These are phyloP conservation scores for Suillus alpinus DNA, from an alignment of 768 basidiomycete species.

Conservation along the genomic window DNA sequence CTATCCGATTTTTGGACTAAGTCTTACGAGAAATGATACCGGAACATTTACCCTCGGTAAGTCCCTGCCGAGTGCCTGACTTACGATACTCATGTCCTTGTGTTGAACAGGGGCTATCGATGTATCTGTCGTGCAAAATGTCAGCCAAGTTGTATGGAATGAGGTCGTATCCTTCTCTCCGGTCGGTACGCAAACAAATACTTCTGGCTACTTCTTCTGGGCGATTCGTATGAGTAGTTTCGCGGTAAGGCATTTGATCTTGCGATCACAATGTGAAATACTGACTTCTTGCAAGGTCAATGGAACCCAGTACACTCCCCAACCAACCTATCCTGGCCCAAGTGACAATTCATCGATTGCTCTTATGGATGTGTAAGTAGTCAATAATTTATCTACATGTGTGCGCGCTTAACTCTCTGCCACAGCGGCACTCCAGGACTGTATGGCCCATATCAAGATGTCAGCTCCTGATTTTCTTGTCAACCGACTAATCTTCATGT, in stretches of 20 bases:
- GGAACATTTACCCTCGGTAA: constrained; percentile 68
- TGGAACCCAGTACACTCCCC: constrained; percentile 46
- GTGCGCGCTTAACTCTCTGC: constrained; percentile 2
- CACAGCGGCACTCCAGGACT: constrained; percentile 67
- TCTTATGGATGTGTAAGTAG: constrained; percentile 67
- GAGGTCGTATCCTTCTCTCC: constrained; percentile 74
- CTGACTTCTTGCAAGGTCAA: constrained; percentile 46
- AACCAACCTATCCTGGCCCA: constrained; percentile 61
- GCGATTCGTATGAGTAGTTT: constrained; percentile 57
- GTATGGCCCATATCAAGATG: constrained; percentile 78
- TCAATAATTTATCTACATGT: background rate
- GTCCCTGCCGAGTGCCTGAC: background rate
- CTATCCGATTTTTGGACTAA: constrained; percentile 77
- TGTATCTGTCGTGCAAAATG: constrained; percentile 59
- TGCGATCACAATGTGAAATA: background rate
- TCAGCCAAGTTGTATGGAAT: constrained; percentile 66
- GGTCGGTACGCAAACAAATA: constrained; percentile 50
- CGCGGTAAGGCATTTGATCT: constrained; percentile 38
- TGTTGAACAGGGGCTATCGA: constrained; percentile 70
- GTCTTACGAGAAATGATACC: constrained; percentile 53
- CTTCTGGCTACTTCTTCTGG: constrained; percentile 77
- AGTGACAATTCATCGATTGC: constrained; percentile 60
- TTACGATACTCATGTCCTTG: background rate
- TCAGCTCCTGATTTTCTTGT: constrained; percentile 28
- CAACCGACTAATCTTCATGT: constrained; percentile 3